phyloP scores from a whole-genome alignment of 225 moss, liverwort and hornwort genomes.

The Physcomitrellopsis africana region DNA sequence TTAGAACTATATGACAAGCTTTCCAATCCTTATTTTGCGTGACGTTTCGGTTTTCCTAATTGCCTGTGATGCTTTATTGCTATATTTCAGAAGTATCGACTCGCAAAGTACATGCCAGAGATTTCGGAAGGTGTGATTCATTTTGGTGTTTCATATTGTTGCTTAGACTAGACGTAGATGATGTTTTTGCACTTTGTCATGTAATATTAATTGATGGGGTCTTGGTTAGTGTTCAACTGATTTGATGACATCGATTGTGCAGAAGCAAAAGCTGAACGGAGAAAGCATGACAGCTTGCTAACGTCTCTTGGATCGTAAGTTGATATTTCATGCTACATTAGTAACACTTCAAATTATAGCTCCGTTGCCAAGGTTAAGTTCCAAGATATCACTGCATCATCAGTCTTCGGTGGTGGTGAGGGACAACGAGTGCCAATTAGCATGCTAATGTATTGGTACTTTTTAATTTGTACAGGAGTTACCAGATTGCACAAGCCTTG shows the following conservation, averaged over 20 bases:
- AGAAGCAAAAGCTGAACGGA: slow-evolving; percentile 61
- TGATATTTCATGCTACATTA: not conserved
- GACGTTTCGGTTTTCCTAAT: slow-evolving; percentile 10
- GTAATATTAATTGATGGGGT: slow-evolving; percentile 4
- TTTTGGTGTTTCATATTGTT: slow-evolving; percentile 13
- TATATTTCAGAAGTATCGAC: slow-evolving; percentile 78
- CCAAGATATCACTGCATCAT: not conserved
- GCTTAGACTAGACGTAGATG: not conserved
- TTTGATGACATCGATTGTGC: slow-evolving; percentile 20
- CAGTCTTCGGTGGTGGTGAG: not conserved
- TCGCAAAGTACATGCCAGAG: slow-evolving; percentile 73
- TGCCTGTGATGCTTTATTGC: slow-evolving; percentile 4
- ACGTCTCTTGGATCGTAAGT: slow-evolving; percentile 54
- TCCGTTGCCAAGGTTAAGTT: not conserved
- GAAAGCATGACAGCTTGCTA: slow-evolving; percentile 53
- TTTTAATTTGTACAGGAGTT: slow-evolving; percentile 56
- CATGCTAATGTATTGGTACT: not conserved
- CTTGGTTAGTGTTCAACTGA: slow-evolving; percentile 21
- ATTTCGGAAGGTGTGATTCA: slow-evolving; percentile 41
- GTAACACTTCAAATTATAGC: slow-evolving; percentile 1
- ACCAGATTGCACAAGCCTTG: slow-evolving; percentile 91
- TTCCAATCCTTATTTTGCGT: slow-evolving; percentile 9
- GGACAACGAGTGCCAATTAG: not conserved
- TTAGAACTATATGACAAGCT: not conserved
- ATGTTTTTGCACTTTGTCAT: slow-evolving; percentile 19